Evolutionary conservation across 164 flowering plant species (phyloP).

Genomic region (Vitis rupestris): DNA sequence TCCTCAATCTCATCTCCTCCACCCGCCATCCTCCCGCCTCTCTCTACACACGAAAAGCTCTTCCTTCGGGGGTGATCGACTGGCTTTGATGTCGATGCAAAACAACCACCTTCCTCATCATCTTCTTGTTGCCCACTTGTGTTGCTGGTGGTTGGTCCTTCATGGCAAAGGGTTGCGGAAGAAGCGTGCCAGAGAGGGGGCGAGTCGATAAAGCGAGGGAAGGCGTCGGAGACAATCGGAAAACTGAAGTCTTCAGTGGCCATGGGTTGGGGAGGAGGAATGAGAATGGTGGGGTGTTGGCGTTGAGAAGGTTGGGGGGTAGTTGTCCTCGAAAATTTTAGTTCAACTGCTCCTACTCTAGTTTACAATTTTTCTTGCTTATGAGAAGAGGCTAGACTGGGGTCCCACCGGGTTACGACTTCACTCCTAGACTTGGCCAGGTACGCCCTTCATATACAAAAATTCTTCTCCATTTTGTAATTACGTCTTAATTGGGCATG

Average conservation of each 20-base stretch:
- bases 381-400: background rate
- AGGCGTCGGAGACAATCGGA: slow-evolving; percentile 26
- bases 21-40: background rate
- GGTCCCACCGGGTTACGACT: background rate
- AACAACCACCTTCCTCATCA: background rate
- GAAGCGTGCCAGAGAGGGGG: slow-evolving; percentile 45
- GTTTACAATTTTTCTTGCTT: background rate
- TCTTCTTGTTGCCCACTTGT: background rate
- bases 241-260: slow-evolving; percentile 52
- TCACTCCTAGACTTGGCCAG: too few relatives aligned
- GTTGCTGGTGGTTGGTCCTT: background rate
- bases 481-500: too few relatives aligned
- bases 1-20: background rate
- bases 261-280: slow-evolving; percentile 2
- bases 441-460: too few relatives aligned
- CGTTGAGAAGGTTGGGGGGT: slow-evolving; percentile 4
- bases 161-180: slow-evolving; percentile 13
- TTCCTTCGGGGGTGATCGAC: slow-evolving; percentile 5
- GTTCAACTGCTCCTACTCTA: slow-evolving; percentile 21
- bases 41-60: slow-evolving; percentile 22
- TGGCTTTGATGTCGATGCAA: background rate
- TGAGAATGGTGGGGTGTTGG: too few relatives aligned
- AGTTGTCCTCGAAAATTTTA: slow-evolving; percentile 4
- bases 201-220: slow-evolving; percentile 21
- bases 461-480: too few relatives aligned